Conservation (phyloP, 768 basidiomycete genomes). For the Xerocomellus intermedius region DNA sequence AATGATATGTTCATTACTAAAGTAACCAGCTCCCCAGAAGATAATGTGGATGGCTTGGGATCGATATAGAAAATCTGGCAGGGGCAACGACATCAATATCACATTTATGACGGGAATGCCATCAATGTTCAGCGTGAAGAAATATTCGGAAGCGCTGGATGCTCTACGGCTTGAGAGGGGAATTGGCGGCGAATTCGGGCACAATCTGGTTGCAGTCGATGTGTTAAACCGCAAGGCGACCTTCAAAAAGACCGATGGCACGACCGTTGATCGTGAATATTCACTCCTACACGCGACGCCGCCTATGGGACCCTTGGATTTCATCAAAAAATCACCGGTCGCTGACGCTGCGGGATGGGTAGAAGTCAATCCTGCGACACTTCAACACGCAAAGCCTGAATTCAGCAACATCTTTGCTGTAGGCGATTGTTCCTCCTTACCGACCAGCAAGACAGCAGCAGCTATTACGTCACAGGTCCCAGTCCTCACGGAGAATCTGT, state of each 20-base stretch:
- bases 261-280: conserved; percentile 70
- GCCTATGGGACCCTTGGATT: conserved; percentile 87
- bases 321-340: conserved; percentile 74
- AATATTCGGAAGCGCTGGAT: conserved; percentile 89
- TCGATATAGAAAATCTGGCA: conserved; percentile 59
- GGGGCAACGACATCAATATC: conserved; percentile 55
- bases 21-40: conserved; percentile 72
- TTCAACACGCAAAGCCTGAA: conserved; percentile 80
- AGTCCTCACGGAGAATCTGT: conserved; percentile 86
- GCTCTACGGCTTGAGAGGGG: conserved; percentile 73
- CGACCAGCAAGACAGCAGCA: conserved; percentile 95
- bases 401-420: conserved; percentile 83
- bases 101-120: conserved; percentile 92
- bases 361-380: conserved; percentile 74
- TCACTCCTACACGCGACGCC: conserved; percentile 83
- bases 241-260: conserved; percentile 77
- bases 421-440: conserved; percentile 90
- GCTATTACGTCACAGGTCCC: conserved; percentile 92
- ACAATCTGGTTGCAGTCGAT: conserved; percentile 80
- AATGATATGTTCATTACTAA: conserved; percentile 1
- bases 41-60: conserved; percentile 99
- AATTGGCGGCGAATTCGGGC: conserved; percentile 76
- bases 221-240: conserved; percentile 69
- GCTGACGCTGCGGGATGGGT: conserved; percentile 89
- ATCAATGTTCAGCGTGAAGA: conserved; percentile 95